Evolutionary conservation across 176 grass and related monocot genomes (phyloP).

Genomic region (Juncus effusus): DNA sequence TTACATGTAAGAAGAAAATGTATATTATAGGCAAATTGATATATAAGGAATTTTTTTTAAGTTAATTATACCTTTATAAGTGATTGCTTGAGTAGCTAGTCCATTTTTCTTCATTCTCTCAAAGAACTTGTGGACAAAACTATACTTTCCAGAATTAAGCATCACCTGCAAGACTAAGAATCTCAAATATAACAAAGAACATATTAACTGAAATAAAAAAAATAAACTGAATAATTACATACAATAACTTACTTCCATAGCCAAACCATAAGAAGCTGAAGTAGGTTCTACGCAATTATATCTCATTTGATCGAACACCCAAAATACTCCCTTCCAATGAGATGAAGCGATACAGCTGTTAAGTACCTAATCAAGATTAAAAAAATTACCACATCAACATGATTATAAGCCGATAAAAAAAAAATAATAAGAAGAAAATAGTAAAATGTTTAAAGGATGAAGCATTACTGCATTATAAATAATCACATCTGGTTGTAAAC

Average conservation of each 20-base stretch:
- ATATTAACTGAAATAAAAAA: conserved; percentile 4
- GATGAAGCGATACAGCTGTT: conserved; percentile 74
- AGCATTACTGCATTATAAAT: conserved; percentile 71
- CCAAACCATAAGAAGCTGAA: conserved; percentile 76
- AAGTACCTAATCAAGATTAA: conserved; percentile 45
- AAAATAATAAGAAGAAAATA: conserved; percentile 5
- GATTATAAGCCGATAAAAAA: neutral
- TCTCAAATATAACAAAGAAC: neutral
- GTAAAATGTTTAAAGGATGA: conserved; percentile 2
- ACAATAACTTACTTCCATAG: conserved; percentile 73
- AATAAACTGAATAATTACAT: conserved; percentile 18
- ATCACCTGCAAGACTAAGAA: conserved; percentile 44
- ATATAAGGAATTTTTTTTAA: no score
- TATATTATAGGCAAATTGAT: neutral
- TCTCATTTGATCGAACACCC: conserved; percentile 89
- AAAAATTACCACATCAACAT: neutral
- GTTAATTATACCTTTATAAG: conserved; percentile 60
- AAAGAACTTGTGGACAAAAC: conserved; percentile 78
- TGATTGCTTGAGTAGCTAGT: conserved; percentile 64
- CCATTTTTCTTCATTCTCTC: conserved; percentile 87
- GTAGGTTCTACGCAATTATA: conserved; percentile 54
- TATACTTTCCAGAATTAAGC: conserved; percentile 83
- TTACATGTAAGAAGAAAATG: no score
- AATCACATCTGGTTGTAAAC: conserved; percentile 73
- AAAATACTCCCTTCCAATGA: conserved; percentile 97